Percentiles rank a stretch among this genome's conserved stretches.
Evolutionary conservation across 2,329 filamentous ascomycete genomes (phyloP).

Genomic region (Fusarium sp.): DNA sequence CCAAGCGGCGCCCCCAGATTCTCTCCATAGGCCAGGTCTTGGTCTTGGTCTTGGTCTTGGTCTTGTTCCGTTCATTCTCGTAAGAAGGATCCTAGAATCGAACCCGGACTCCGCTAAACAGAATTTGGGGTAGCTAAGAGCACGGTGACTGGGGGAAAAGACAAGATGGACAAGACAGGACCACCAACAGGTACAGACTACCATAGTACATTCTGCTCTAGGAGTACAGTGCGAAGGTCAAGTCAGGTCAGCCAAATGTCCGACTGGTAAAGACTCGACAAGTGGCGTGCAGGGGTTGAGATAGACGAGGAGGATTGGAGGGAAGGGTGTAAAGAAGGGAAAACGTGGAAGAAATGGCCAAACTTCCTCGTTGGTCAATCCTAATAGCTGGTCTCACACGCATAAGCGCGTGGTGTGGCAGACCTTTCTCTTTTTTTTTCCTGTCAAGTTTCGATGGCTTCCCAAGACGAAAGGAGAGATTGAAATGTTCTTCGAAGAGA

Average conservation of each 20-base stretch:
- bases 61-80: slow-evolving; percentile 6
- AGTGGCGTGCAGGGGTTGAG: slow-evolving; percentile 42
- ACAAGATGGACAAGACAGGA: not conserved
- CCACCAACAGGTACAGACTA: slow-evolving; percentile 20
- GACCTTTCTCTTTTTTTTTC: slow-evolving; percentile 21
- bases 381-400: slow-evolving; percentile 36
- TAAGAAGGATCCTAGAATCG: slow-evolving; percentile 27
- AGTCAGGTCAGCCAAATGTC: slow-evolving; percentile 17
- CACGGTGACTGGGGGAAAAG: slow-evolving; percentile 37
- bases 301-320: slow-evolving; percentile 22
- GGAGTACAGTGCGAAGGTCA: slow-evolving; percentile 4
- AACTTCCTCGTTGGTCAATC: slow-evolving; percentile 34
- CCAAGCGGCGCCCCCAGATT: slow-evolving; percentile 32
- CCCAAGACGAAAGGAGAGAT: slow-evolving; percentile 1
- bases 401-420: slow-evolving; percentile 36
- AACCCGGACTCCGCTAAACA: slow-evolving; percentile 44
- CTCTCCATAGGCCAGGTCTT: slow-evolving; percentile 1
- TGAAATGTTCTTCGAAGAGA: not conserved
- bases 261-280: slow-evolving; percentile 31
- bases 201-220: slow-evolving; percentile 13
- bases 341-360: slow-evolving; percentile 45
- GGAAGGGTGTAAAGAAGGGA: slow-evolving; percentile 34
- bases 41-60: not conserved
- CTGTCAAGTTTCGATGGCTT: slow-evolving; percentile 25
- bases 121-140: slow-evolving; percentile 46